These are phyloP conservation scores for Patellifolia procumbens DNA, from an alignment of 179 eudicot species.

Conservation along the genomic window DNA sequence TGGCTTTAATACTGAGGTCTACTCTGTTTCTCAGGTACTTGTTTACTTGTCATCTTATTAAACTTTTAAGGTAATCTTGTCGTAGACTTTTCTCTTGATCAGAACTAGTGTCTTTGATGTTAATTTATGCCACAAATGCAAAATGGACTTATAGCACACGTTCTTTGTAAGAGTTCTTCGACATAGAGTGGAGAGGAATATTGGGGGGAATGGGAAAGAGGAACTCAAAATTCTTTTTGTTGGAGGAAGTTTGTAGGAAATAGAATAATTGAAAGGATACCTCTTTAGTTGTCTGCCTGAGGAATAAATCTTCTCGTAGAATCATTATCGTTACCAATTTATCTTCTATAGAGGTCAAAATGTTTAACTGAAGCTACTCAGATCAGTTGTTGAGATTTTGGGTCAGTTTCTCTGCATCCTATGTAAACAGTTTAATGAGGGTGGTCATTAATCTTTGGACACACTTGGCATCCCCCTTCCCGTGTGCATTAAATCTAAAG, in stretches of 20 bases:
- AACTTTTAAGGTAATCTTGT: neutral
- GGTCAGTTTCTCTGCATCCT: neutral
- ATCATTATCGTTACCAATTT: neutral
- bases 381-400: neutral
- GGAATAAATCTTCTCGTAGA: neutral
- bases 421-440: neutral
- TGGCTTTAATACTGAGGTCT: conserved; percentile 92
- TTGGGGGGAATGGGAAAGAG: no score
- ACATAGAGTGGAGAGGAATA: no score
- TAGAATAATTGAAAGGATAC: neutral
- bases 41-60: neutral
- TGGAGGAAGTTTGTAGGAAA: neutral
- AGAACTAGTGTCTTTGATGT: neutral
- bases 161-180: no score
- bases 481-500: no score
- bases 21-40: conserved; percentile 80
- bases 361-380: neutral
- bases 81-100: neutral
- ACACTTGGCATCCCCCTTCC: neutral
- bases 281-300: neutral
- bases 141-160: neutral
- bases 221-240: neutral
- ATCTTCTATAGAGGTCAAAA: neutral
- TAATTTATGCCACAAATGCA: neutral
- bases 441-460: neutral